phyloP scores from a whole-genome alignment of 2,329 filamentous ascomycete genomes.

The Alternaria burnsii region DNA sequence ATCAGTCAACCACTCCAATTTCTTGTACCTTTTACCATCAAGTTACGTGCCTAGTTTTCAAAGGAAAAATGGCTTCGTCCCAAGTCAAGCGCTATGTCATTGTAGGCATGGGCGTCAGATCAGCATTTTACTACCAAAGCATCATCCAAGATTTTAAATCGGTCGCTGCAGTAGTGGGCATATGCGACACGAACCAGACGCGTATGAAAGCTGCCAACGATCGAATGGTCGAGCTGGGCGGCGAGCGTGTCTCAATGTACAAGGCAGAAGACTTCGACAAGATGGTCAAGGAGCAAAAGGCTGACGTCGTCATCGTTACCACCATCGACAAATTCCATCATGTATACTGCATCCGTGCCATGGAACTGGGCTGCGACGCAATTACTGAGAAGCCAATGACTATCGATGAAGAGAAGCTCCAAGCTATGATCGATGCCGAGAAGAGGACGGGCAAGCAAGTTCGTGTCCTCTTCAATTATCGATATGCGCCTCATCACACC shows the following conservation, averaged over 20 bases:
- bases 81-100: conserved; percentile 57
- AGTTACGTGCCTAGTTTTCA: neutral
- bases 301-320: conserved; percentile 69
- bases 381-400: conserved; percentile 74
- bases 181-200: conserved; percentile 69
- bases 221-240: conserved; percentile 58
- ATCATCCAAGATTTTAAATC: conserved; percentile 62
- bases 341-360: conserved; percentile 65
- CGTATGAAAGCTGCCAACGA: conserved; percentile 66
- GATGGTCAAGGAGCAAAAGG: conserved; percentile 65
- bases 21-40: neutral
- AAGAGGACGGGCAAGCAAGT: conserved; percentile 60
- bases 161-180: conserved; percentile 62
- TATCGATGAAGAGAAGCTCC: conserved; percentile 64
- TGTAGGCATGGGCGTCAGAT: conserved; percentile 67
- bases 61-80: neutral
- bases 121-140: conserved; percentile 68
- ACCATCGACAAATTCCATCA: conserved; percentile 70
- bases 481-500: conserved; percentile 71
- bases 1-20: neutral
- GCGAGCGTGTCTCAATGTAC: conserved; percentile 62
- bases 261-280: conserved; percentile 64
- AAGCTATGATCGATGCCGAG: conserved; percentile 64
- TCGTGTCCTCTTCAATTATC: conserved; percentile 70
- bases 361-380: conserved; percentile 67